phyloP scores from a whole-genome alignment of 805 yeast species.

The Starmerella asiatica region DNA sequence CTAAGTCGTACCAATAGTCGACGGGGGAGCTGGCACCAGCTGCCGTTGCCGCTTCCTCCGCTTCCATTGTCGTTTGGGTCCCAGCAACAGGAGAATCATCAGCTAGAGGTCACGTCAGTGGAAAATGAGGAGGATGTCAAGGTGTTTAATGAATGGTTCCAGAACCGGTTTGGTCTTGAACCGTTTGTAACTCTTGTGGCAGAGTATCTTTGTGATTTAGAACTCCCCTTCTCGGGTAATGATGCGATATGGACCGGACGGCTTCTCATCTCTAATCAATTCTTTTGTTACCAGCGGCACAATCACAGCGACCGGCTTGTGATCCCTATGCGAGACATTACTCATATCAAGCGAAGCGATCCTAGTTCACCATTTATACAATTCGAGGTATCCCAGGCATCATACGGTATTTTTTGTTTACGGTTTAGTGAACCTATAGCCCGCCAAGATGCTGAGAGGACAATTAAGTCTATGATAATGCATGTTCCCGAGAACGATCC shows the following conservation, averaged over 20 bases:
- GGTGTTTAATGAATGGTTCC: constrained; percentile 47
- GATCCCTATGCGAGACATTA: constrained; percentile 56
- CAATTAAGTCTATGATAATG: constrained; percentile 33
- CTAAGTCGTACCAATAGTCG: background rate
- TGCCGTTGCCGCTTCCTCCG: background rate
- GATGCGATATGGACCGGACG: constrained; percentile 38
- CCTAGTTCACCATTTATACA: background rate
- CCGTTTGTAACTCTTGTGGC: constrained; percentile 42
- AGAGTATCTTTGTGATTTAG: constrained; percentile 33
- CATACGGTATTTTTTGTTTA: constrained; percentile 9
- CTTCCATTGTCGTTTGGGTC: too few species aligned
- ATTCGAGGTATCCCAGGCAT: constrained; percentile 15
- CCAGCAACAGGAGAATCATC: too few species aligned
- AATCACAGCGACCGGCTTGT: constrained; percentile 55
- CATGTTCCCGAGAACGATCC: constrained; percentile 1
- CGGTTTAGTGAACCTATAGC: constrained; percentile 2
- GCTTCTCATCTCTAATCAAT: constrained; percentile 52
- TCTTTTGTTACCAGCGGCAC: constrained; percentile 68
- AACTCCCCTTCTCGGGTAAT: constrained; percentile 1
- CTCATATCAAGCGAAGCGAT: constrained; percentile 2
- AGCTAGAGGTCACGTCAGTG: background rate
- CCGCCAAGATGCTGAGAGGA: constrained; percentile 3
- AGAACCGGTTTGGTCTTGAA: constrained; percentile 50
- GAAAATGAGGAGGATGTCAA: constrained; percentile 15
- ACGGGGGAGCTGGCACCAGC: background rate